Conservation (phyloP, 768 basidiomycete genomes). For the Tylopilus sp. region DNA sequence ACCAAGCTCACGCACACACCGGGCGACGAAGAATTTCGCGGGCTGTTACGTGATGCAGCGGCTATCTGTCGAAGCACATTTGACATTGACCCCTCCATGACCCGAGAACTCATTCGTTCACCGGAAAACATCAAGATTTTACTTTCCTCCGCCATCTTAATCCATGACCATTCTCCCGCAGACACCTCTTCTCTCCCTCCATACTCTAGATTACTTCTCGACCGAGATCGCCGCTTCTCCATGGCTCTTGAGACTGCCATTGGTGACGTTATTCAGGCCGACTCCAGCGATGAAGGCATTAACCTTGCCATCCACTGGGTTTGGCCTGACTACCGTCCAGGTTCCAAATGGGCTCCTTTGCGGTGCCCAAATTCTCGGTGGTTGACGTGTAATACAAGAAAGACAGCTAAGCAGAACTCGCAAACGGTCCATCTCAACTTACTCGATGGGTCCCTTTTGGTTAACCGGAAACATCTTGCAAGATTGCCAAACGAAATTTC, state of each 20-base stretch:
- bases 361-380: conserved; percentile 16
- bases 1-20: too few relatives aligned
- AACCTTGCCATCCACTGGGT: conserved; percentile 17
- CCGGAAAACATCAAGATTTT: too few relatives aligned
- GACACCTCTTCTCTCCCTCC: too few relatives aligned
- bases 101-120: too few relatives aligned
- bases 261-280: neutral
- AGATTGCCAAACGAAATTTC: conserved; percentile 19
- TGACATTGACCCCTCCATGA: too few relatives aligned
- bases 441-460: conserved; percentile 24
- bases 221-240: conserved; percentile 31
- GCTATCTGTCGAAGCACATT: too few relatives aligned
- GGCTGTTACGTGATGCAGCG: too few relatives aligned
- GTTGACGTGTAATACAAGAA: conserved; percentile 18
- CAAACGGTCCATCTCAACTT: conserved; percentile 24
- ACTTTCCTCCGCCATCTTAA: too few relatives aligned
- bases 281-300: conserved; percentile 8
- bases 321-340: conserved; percentile 26
- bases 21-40: too few relatives aligned
- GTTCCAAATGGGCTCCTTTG: conserved; percentile 20
- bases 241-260: conserved; percentile 18
- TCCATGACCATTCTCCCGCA: too few relatives aligned
- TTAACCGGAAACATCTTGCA: conserved; percentile 25
- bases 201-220: conserved; percentile 14
- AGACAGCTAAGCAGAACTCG: conserved; percentile 6